Percentiles rank a stretch among this genome's conserved stretches.
These are phyloP conservation scores for Hypomontagnella submonticulosa DNA, from an alignment of 495 filamentous ascomycete genomes.

Conservation along the genomic window DNA sequence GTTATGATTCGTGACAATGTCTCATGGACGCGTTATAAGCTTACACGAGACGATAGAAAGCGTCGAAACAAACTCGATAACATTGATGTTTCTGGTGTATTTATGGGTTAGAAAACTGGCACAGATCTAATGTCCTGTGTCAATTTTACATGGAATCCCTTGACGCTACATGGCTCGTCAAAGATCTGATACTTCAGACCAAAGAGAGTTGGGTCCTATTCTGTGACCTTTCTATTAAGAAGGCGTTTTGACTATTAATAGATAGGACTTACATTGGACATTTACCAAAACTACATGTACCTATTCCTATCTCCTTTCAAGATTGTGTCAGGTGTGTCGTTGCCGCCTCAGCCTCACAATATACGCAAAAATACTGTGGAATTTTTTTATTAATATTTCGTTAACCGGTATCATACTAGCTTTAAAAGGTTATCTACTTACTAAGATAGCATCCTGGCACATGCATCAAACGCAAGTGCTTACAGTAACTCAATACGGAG, in stretches of 20 bases:
- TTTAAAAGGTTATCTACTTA: background rate
- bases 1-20: background rate
- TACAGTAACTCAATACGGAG: too few relatives aligned
- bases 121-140: background rate
- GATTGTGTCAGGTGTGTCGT: too few relatives aligned
- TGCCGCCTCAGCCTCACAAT: too few relatives aligned
- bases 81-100: background rate
- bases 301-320: background rate
- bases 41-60: conserved; percentile 31
- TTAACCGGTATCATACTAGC: background rate
- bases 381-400: too few relatives aligned
- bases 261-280: too few relatives aligned
- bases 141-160: background rate
- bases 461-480: background rate
- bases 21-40: background rate
- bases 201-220: too few relatives aligned
- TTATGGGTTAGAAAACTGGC: conserved; percentile 1
- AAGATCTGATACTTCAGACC: too few relatives aligned
- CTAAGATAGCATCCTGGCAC: background rate
- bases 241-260: too few relatives aligned
- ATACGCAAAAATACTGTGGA: too few relatives aligned
- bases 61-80: conserved; percentile 35
- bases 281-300: background rate
- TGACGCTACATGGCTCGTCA: too few relatives aligned
- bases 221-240: too few relatives aligned